Evolutionary conservation across 768 basidiomycete species (phyloP).

Genomic region (Podaxis sp.): DNA sequence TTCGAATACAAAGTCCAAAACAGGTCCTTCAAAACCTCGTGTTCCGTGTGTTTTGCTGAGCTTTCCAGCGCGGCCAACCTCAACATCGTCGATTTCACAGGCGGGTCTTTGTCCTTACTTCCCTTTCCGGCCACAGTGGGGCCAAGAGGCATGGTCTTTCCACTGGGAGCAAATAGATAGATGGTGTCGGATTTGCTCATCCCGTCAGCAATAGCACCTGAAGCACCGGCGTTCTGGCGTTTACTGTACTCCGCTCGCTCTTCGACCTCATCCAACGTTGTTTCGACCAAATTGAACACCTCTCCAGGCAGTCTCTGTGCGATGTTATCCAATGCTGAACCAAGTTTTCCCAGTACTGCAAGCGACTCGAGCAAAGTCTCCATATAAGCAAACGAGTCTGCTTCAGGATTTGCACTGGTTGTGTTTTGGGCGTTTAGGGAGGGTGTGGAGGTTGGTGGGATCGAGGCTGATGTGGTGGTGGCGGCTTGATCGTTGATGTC

Average conservation of each 20-base stretch:
- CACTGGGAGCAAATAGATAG: constrained; percentile 42
- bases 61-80: constrained; percentile 73
- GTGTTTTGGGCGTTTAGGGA: constrained; percentile 13
- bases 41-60: constrained; percentile 66
- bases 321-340: constrained; percentile 76
- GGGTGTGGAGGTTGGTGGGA: constrained; percentile 15
- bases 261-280: constrained; percentile 85
- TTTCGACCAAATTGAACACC: constrained; percentile 80
- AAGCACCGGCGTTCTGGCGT: constrained; percentile 42
- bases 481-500: constrained; percentile 47
- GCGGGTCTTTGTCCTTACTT: constrained; percentile 21
- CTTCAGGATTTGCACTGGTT: constrained; percentile 66
- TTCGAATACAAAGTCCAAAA: constrained; percentile 99
- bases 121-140: neutral
- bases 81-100: constrained; percentile 48
- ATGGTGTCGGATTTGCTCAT: constrained; percentile 43
- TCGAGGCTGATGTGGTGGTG: constrained; percentile 17
- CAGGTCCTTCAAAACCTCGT: constrained; percentile 83
- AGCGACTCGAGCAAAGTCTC: constrained; percentile 92
- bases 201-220: constrained; percentile 25
- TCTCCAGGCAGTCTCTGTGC: constrained; percentile 81
- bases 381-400: constrained; percentile 90
- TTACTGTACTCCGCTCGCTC: constrained; percentile 74
- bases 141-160: constrained; percentile 19
- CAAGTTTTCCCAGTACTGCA: constrained; percentile 85